phyloP scores from a whole-genome alignment of 805 yeast genomes.

The Lachancea sp. region DNA sequence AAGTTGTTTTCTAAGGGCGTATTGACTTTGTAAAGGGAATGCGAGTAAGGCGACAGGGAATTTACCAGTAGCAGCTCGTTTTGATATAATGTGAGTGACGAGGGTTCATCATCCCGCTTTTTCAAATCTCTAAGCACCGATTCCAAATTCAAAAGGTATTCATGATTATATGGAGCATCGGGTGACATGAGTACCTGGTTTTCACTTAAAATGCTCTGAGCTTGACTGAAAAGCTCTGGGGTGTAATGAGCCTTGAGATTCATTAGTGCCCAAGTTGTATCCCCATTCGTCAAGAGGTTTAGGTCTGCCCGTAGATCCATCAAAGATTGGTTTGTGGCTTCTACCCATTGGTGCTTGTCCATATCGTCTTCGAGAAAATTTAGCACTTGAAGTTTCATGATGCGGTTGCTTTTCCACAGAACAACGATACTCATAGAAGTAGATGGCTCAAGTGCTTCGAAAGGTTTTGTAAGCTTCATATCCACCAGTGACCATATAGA shows the following conservation, averaged over 20 bases:
- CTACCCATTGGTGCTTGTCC: slow-evolving; percentile 24
- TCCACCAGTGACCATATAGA: slow-evolving; percentile 32
- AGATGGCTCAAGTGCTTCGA: slow-evolving; percentile 16
- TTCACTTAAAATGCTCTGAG: slow-evolving; percentile 31
- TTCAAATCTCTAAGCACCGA: slow-evolving; percentile 66
- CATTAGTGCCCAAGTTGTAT: slow-evolving; percentile 42
- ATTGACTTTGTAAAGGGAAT: slow-evolving; percentile 25
- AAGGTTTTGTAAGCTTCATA: slow-evolving; percentile 22
- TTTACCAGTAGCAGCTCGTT: slow-evolving; percentile 27
- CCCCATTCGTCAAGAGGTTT: slow-evolving; percentile 43
- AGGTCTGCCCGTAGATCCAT: slow-evolving; percentile 35
- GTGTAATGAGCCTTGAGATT: slow-evolving; percentile 46
- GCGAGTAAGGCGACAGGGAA: slow-evolving; percentile 31
- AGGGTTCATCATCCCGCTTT: slow-evolving; percentile 53
- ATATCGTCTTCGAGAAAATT: slow-evolving; percentile 26
- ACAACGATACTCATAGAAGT: slow-evolving; percentile 35
- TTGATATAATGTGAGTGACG: slow-evolving; percentile 41
- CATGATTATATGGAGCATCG: slow-evolving; percentile 32
- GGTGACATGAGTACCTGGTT: slow-evolving; percentile 20
- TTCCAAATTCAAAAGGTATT: slow-evolving; percentile 64
- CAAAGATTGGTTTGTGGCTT: slow-evolving; percentile 23
- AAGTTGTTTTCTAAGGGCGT: slow-evolving; percentile 27
- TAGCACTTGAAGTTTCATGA: slow-evolving; percentile 40
- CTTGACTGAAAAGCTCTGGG: slow-evolving; percentile 43
- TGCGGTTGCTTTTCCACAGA: slow-evolving; percentile 60